These are phyloP conservation scores for Spathaspora sp. DNA, from an alignment of 1,139 yeast species.

Conservation along the genomic window DNA sequence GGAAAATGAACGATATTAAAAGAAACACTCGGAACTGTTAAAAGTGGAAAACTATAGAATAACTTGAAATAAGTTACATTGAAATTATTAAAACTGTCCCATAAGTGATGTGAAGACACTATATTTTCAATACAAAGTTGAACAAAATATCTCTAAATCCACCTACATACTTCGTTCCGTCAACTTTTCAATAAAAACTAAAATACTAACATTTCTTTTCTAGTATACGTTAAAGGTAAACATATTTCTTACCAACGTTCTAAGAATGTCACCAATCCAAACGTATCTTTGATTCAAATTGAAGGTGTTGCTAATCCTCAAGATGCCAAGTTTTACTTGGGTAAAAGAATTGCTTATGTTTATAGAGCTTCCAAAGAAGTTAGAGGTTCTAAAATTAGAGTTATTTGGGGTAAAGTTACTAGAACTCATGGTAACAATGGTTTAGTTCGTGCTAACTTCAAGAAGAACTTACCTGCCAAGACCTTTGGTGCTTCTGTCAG, in stretches of 20 bases:
- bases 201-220: slow-evolving; percentile 10
- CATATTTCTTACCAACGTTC: slow-evolving; percentile 99
- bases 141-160: too few species aligned
- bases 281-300: slow-evolving; percentile 92
- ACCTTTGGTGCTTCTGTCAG: slow-evolving; percentile 99
- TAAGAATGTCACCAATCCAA: slow-evolving; percentile 97
- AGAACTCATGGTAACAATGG: slow-evolving; percentile 99
- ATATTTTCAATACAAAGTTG: background rate
- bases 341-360: slow-evolving; percentile 99
- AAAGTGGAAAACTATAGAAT: background rate
- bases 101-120: too few species aligned
- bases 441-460: slow-evolving; percentile 98
- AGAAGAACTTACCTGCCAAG: slow-evolving; percentile 98
- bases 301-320: slow-evolving; percentile 91
- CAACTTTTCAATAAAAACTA: background rate
- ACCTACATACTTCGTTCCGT: too few species aligned
- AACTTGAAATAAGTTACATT: too few species aligned
- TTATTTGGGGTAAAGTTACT: slow-evolving; percentile 98
- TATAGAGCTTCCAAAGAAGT: slow-evolving; percentile 98
- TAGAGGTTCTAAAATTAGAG: slow-evolving; percentile 99
- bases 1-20: too few species aligned
- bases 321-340: slow-evolving; percentile 98
- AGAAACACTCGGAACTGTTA: too few species aligned
- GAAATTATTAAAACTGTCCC: too few species aligned
- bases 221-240: slow-evolving; percentile 99